Evolutionary conservation across 495 filamentous ascomycete species (phyloP).

Genomic region (Penicillium pancosmium): DNA sequence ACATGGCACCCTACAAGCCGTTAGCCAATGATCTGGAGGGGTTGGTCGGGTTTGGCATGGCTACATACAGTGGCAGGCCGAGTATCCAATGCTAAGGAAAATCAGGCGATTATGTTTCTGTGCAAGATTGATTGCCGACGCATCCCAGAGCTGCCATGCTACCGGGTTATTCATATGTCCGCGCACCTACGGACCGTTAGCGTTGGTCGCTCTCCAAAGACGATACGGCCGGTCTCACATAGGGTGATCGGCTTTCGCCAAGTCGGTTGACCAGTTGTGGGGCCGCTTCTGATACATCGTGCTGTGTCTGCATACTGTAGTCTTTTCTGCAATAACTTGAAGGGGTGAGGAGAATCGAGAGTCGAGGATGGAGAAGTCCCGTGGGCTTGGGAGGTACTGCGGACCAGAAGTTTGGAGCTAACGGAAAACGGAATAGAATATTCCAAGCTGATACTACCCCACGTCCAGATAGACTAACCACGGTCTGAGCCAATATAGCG

Average conservation of each 20-base stretch:
- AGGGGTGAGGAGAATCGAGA: conserved; percentile 5
- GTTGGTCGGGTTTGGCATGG: background rate
- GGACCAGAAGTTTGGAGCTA: conserved; percentile 22
- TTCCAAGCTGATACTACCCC: conserved; percentile 17
- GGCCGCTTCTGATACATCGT: conserved; percentile 25
- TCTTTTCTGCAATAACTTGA: conserved; percentile 3
- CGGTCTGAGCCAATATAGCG: conserved; percentile 3
- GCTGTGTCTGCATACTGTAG: conserved; percentile 33
- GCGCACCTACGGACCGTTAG: conserved; percentile 59
- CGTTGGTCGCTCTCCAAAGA: background rate
- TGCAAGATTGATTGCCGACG: conserved; percentile 75
- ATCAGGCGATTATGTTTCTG: conserved; percentile 80
- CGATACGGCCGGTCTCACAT: conserved; percentile 51
- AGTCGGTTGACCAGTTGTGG: conserved; percentile 68
- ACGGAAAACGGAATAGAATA: conserved; percentile 23
- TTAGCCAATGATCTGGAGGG: conserved; percentile 16
- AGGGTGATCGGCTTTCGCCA: conserved; percentile 75
- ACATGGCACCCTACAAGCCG: conserved; percentile 74
- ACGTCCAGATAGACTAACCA: conserved; percentile 9
- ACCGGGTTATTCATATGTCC: conserved; percentile 83
- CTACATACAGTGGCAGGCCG: conserved; percentile 86
- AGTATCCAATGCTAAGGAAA: conserved; percentile 95
- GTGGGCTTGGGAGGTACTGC: conserved; percentile 3
- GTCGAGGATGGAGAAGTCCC: conserved; percentile 1
- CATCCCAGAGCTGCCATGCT: conserved; percentile 89